Percentiles rank a stretch among this genome's conserved stretches.
Conservation (phyloP, 1,284 basidiomycete genomes). For the Rhodotorula sp. region DNA sequence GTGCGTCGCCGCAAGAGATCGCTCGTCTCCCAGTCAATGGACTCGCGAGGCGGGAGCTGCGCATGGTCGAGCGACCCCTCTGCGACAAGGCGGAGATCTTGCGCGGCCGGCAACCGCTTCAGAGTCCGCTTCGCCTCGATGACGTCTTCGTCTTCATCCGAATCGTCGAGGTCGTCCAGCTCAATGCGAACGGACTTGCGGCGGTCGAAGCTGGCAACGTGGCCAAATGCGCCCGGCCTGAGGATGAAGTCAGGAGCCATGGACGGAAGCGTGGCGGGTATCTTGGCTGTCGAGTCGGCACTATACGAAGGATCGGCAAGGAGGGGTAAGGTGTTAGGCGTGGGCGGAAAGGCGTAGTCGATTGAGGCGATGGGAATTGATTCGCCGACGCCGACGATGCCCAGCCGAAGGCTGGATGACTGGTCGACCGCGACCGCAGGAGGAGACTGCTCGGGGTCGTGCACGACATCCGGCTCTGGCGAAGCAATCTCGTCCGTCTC, state of each 20-base stretch:
- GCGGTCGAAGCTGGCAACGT: background rate
- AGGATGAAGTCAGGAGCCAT: constrained; percentile 17
- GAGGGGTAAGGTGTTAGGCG: background rate
- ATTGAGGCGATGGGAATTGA: background rate
- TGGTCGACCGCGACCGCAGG: background rate
- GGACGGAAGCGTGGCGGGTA: background rate
- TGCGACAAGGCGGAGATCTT: constrained; percentile 40
- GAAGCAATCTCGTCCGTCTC: background rate
- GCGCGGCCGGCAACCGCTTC: constrained; percentile 42
- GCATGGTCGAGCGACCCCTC: constrained; percentile 48
- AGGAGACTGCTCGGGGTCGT: too few relatives aligned
- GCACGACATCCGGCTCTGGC: background rate
- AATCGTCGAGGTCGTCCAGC: constrained; percentile 46
- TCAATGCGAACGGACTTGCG: constrained; percentile 40
- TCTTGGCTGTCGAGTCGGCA: background rate
- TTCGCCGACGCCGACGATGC: background rate
- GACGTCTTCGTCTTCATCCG: constrained; percentile 41
- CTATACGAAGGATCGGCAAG: too few relatives aligned
- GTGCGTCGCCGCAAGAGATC: constrained; percentile 46
- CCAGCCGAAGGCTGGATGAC: background rate
- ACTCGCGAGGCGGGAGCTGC: constrained; percentile 56
- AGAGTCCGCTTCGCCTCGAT: constrained; percentile 38
- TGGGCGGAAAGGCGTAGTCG: background rate
- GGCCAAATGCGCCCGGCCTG: constrained; percentile 4
- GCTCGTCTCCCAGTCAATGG: constrained; percentile 68